phyloP scores from a whole-genome alignment of 2,329 filamentous ascomycete species.

The Seiridium cupressi region DNA sequence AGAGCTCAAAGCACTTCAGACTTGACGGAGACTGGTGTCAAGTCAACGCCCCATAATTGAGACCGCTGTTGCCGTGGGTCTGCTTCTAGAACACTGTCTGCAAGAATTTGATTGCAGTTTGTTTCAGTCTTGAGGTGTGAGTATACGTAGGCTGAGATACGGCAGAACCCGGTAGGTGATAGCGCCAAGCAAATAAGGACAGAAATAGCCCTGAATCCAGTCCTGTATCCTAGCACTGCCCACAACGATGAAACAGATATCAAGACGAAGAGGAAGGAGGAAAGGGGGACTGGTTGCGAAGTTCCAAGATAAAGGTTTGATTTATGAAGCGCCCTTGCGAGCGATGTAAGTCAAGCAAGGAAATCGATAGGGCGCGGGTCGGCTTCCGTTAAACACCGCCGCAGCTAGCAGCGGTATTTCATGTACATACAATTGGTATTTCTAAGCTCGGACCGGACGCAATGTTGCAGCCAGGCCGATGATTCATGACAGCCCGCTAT shows the following conservation, averaged over 20 bases:
- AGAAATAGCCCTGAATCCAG: not conserved
- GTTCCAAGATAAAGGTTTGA: not conserved
- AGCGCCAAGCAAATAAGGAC: slow-evolving; percentile 1
- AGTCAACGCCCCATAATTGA: slow-evolving; percentile 7
- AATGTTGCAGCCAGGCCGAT: slow-evolving; percentile 1
- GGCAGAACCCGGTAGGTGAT: slow-evolving; percentile 1
- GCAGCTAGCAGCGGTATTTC: not conserved
- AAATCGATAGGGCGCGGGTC: slow-evolving; percentile 4
- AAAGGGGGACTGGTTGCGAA: not conserved
- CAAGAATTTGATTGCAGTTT: slow-evolving; percentile 3
- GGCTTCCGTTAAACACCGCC: slow-evolving; percentile 1
- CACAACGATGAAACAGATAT: slow-evolving; percentile 5
- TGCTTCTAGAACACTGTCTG: slow-evolving; percentile 4
- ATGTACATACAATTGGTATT: not conserved
- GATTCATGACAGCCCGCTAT: slow-evolving; percentile 8
- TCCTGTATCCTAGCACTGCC: slow-evolving; percentile 3
- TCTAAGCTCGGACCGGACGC: slow-evolving; percentile 3
- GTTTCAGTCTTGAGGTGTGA: slow-evolving; percentile 8
- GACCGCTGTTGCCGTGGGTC: not conserved
- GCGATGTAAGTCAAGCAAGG: not conserved
- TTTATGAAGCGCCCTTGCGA: not conserved
- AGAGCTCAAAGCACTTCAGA: not conserved
- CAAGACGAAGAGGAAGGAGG: slow-evolving; percentile 2
- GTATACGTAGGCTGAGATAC: slow-evolving; percentile 7
- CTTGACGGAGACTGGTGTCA: not conserved